These are phyloP conservation scores for Blastobotrys malaysiensis DNA, from an alignment of 1,139 yeast species.

Conservation along the genomic window DNA sequence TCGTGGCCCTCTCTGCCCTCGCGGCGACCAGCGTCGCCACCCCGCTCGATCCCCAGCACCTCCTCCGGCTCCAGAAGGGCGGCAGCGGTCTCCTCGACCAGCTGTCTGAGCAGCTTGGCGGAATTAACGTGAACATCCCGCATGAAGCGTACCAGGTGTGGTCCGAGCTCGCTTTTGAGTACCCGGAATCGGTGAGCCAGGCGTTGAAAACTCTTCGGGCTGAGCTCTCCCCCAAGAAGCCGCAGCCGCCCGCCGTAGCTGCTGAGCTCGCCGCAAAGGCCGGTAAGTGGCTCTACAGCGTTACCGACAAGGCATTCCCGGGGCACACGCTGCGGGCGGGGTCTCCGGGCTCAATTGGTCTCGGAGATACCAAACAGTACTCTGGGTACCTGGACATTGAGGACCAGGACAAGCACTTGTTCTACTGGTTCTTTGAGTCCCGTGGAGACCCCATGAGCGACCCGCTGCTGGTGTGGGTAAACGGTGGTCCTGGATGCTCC, in stretches of 20 bases:
- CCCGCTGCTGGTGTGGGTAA: slow-evolving; percentile 64
- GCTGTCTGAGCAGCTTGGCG: background rate
- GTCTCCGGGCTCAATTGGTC: slow-evolving; percentile 9
- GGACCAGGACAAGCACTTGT: slow-evolving; percentile 80
- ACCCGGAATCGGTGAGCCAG: background rate
- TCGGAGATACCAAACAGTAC: slow-evolving; percentile 44
- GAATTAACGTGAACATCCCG: background rate
- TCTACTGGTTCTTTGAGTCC: slow-evolving; percentile 72
- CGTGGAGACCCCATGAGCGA: slow-evolving; percentile 61
- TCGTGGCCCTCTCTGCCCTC: background rate
- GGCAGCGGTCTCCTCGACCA: background rate
- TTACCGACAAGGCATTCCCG: background rate
- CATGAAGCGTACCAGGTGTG: background rate
- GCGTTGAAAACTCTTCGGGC: background rate
- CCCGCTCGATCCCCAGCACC: background rate
- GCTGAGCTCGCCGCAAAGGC: background rate
- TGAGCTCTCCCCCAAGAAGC: background rate
- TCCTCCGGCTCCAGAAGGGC: background rate
- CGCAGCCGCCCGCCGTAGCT: background rate
- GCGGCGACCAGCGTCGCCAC: background rate
- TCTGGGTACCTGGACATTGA: slow-evolving; percentile 65
- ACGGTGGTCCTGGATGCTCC: slow-evolving; percentile 76
- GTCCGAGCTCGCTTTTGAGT: background rate
- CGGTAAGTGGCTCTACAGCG: background rate
- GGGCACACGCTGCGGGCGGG: background rate